Evolutionary conservation across 495 filamentous ascomycete species (phyloP), one percentile per base, ranked within the genome.

Genomic region (Bathelium albidoporum): DNA sequence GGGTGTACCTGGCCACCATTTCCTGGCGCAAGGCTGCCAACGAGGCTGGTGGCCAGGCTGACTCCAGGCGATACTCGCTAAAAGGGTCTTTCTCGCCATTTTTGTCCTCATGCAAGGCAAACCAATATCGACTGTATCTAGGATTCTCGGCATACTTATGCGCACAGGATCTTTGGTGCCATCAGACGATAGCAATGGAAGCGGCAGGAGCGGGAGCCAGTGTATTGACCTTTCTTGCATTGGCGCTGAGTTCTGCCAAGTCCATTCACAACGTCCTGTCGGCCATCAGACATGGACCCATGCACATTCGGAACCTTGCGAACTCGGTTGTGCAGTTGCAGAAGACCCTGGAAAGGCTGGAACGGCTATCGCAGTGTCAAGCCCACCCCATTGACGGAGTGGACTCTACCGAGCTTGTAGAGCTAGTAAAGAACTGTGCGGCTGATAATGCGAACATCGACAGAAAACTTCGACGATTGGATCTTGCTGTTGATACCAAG

Each of bases 201-300:
- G 10, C 44, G 11, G 11, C 22, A 4, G 22, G 44, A 4, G 44
- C 49, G 7, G 49, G 49, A 26, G 49, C 49, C 24, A 55, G 49
- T 55, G 16, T 55, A 24, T 2, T 55, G 2, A 4, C 49, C 24
- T 55, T 55, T 20, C n/a, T 55, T 29, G 24, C 10, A 16, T 5
- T 55, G 29, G 24, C 49, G 4, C 16, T 26, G 20, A 55, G 20
- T 4, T 55, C 49, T 29, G 24, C 24, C 4, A 55, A 55, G 29
- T n/a, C 49, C n/a, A 55, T 55, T 29, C 49, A 55, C 49, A 29
- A 55, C 29, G 49, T 55, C 24, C 49, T 55, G 5, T 55, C 49
- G 16, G 7, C 24, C 4, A 24, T 55, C 49, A 55, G 20, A 29
- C 20, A 55, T 24, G n/a, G 10, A 24, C 49, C 49, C 10, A 10